Evolutionary conservation across 176 grass and related monocot genomes (phyloP).

Genomic region (Paspalum notatum): DNA sequence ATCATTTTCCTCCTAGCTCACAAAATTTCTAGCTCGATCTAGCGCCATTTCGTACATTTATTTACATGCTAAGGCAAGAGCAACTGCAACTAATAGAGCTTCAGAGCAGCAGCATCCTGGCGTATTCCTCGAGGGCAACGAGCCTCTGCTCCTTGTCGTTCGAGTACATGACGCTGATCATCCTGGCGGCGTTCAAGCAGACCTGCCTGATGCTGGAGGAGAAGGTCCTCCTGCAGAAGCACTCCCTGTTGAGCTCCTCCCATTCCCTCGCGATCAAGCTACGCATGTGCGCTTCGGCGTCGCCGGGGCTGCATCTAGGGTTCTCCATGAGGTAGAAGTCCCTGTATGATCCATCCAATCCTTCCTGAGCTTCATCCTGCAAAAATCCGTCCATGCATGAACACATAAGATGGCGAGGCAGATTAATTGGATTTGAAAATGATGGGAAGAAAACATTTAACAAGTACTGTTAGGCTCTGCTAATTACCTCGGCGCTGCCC

Average conservation of each 20-base stretch:
- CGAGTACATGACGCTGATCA: constrained; percentile 69
- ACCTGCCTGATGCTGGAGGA: background rate
- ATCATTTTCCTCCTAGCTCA: no score
- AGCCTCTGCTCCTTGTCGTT: constrained; percentile 46
- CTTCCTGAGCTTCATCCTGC: constrained; percentile 71
- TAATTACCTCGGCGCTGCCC: constrained; percentile 63
- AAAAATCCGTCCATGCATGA: background rate
- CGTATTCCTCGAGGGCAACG: constrained; percentile 52
- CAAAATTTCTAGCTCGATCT: no score
- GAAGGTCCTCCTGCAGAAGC: constrained; percentile 40
- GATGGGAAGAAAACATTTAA: background rate
- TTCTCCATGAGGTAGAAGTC: constrained; percentile 65
- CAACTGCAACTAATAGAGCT: background rate
- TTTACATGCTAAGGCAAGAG: no score
- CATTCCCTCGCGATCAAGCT: constrained; percentile 51
- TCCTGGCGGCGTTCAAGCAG: constrained; percentile 49
- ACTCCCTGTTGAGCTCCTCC: constrained; percentile 70
- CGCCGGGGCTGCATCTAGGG: background rate
- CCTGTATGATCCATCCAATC: constrained; percentile 65
- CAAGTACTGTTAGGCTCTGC: no score
- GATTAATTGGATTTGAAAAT: background rate
- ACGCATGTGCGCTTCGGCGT: constrained; percentile 44
- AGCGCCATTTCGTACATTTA: no score
- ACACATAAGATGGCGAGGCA: no score
- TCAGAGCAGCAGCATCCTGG: constrained; percentile 24